A percentile compares a stretch with the other conserved stretches of the same genome.
These are phyloP conservation scores for Hypoxylon rubiginosum DNA, from an alignment of 2,329 filamentous ascomycete genomes.

Conservation along the genomic window DNA sequence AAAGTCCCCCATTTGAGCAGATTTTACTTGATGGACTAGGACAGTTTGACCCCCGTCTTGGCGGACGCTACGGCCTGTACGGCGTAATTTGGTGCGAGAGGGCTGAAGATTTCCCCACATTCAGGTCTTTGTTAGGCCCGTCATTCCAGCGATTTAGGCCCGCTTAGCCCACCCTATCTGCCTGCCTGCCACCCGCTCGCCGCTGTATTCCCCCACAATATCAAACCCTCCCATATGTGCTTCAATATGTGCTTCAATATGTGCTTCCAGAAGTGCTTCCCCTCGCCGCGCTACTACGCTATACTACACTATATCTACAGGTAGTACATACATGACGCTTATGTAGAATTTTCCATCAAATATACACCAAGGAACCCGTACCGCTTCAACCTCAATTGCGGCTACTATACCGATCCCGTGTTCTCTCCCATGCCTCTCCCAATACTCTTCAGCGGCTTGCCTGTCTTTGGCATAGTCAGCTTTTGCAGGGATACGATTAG, in stretches of 20 bases:
- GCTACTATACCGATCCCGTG: neutral
- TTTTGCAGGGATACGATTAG: conserved; percentile 22
- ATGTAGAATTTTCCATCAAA: neutral
- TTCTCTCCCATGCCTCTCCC: neutral
- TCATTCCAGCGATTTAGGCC: conserved; percentile 32
- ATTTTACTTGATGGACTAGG: conserved; percentile 28
- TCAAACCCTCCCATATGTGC: neutral
- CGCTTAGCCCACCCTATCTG: conserved; percentile 15
- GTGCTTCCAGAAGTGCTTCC: too few relatives aligned
- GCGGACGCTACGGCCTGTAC: conserved; percentile 33
- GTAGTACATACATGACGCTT: neutral
- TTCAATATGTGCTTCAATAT: neutral
- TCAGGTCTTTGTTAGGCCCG: conserved; percentile 29
- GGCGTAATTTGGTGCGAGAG: conserved; percentile 35
- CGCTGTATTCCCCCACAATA: conserved; percentile 27
- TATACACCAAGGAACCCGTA: neutral
- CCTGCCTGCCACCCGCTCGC: neutral
- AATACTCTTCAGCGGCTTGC: conserved; percentile 1
- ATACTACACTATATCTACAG: neutral
- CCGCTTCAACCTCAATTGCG: conserved; percentile 1
- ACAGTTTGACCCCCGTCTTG: conserved; percentile 38
- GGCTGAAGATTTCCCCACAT: conserved; percentile 36
- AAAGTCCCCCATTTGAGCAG: conserved; percentile 22
- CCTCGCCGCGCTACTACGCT: neutral
- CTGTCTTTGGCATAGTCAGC: conserved; percentile 21